Conservation (phyloP, 1,139 yeast genomes). For the Kodamaea arcana region DNA sequence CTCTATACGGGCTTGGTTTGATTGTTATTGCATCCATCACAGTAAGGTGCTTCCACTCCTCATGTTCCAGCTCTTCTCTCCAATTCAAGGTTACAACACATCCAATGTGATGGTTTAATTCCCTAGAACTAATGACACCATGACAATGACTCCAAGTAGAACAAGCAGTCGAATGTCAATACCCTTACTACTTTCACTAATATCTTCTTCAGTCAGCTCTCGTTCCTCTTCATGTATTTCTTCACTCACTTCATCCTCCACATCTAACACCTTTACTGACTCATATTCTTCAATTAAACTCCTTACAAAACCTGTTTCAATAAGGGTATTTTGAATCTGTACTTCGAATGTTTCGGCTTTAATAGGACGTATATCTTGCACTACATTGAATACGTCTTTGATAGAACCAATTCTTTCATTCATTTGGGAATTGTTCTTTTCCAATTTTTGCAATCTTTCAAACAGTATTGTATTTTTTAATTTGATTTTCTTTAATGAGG, state of each 20-base stretch:
- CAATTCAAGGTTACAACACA: no score
- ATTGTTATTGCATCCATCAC: no score
- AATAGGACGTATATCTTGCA: neutral
- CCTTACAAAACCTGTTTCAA: neutral
- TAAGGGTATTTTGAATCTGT: neutral
- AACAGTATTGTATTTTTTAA: slow-evolving; percentile 10
- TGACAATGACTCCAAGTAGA: neutral
- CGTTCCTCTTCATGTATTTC: no score
- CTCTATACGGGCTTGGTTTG: no score
- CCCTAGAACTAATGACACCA: neutral
- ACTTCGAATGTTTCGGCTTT: neutral
- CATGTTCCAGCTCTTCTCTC: no score
- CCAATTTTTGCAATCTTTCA: slow-evolving; percentile 8
- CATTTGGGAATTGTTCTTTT: slow-evolving; percentile 9
- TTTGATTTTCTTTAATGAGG: slow-evolving; percentile 9
- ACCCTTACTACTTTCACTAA: no score
- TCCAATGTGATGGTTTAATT: neutral
- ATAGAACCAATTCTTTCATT: neutral
- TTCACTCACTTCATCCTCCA: no score
- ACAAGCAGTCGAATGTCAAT: neutral
- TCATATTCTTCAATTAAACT: neutral
- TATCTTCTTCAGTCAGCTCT: no score
- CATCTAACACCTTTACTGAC: no score
- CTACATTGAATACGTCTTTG: neutral
- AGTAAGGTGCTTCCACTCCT: no score